Conservation (phyloP, 2,329 filamentous ascomycete species). For the Tolypocladium cylindrosporum region DNA sequence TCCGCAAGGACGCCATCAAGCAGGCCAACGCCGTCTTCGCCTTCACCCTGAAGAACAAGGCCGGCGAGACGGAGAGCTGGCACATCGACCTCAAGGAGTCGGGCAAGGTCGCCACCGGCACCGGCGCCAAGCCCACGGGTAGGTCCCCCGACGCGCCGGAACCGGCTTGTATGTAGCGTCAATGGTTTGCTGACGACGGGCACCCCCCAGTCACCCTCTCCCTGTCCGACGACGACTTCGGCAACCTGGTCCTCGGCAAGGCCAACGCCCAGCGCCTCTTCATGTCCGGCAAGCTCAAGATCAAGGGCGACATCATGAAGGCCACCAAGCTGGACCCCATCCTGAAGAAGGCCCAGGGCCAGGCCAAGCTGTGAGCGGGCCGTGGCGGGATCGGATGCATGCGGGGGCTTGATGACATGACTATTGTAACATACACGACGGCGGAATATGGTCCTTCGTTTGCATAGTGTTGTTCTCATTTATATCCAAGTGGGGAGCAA, state of each 20-base stretch:
- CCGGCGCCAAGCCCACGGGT: conserved; percentile 77
- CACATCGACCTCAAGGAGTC: conserved; percentile 91
- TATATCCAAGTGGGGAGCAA: not conserved
- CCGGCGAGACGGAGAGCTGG: conserved; percentile 76
- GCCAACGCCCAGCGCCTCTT: conserved; percentile 92
- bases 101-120: conserved; percentile 70
- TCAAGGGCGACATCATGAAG: conserved; percentile 98
- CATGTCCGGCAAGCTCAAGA: conserved; percentile 98
- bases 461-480: not conserved
- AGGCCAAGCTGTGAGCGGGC: conserved; percentile 66
- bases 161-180: conserved; percentile 32
- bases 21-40: conserved; percentile 79
- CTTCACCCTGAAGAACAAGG: conserved; percentile 84
- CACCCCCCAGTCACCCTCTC: conserved; percentile 63
- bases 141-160: conserved; percentile 51
- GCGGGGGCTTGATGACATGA: not conserved
- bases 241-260: conserved; percentile 71
- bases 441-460: not conserved
- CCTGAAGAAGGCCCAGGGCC: conserved; percentile 74
- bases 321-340: conserved; percentile 93
- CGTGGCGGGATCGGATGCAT: not conserved
- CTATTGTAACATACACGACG: not conserved
- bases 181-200: not conserved
- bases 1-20: conserved; percentile 82
- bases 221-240: conserved; percentile 81